Conservation (phyloP, 225 moss, liverwort and hornwort genomes). For the Bryum argenteum region DNA sequence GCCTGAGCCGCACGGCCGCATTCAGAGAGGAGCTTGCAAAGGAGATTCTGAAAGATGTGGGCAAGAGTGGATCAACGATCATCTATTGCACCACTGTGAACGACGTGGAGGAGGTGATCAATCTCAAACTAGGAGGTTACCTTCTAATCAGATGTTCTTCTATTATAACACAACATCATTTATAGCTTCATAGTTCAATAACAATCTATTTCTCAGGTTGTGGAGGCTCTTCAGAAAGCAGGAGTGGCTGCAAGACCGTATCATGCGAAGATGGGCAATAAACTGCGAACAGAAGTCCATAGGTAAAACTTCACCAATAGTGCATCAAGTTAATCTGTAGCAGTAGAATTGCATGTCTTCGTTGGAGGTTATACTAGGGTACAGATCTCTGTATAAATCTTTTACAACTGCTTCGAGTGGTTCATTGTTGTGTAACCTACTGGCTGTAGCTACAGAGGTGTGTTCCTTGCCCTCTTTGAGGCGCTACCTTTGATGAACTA, state of each 20-base stretch:
- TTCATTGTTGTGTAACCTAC: conserved; percentile 8
- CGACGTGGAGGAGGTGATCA: conserved; percentile 85
- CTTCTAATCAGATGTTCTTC: background rate
- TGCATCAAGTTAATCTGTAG: too few relatives aligned
- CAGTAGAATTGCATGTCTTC: background rate
- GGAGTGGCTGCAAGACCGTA: conserved; percentile 88
- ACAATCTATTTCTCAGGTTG: conserved; percentile 53
- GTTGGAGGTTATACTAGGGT: background rate
- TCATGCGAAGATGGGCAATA: conserved; percentile 79
- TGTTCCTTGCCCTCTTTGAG: background rate
- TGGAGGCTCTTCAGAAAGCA: conserved; percentile 64
- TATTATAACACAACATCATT: background rate
- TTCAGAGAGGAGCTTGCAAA: conserved; percentile 81
- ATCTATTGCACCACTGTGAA: conserved; percentile 94
- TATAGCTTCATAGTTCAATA: conserved; percentile 2
- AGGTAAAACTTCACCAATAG: conserved; percentile 46
- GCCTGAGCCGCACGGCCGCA: conserved; percentile 66
- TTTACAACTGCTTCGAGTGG: background rate
- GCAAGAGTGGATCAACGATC: conserved; percentile 81
- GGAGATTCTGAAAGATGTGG: conserved; percentile 71
- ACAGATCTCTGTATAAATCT: background rate
- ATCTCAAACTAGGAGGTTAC: background rate
- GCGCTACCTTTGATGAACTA: background rate
- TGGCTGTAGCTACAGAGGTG: background rate
- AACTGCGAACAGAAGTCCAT: conserved; percentile 70